These are phyloP conservation scores for Yamadazyma sp. DNA, from an alignment of 1,139 yeast species.

Conservation along the genomic window DNA sequence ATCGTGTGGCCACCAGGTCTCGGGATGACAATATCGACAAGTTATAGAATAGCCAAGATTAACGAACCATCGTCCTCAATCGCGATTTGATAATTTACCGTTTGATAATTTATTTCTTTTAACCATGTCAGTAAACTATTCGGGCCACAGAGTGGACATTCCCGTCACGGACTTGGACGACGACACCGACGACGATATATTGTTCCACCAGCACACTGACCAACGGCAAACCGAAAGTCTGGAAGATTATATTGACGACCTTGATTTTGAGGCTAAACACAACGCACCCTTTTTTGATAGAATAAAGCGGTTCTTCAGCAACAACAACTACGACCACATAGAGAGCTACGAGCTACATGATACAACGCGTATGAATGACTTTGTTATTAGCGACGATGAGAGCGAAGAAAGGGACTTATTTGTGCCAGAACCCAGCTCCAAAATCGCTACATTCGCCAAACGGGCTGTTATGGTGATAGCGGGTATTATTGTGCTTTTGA, in stretches of 20 bases:
- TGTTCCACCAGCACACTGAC: constrained; percentile 22
- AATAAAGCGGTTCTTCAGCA: constrained; percentile 4
- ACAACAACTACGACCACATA: constrained; percentile 7
- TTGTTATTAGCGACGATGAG: constrained; percentile 8
- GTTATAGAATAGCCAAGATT: constrained; percentile 1
- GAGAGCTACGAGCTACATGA: constrained; percentile 16
- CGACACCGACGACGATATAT: constrained; percentile 42
- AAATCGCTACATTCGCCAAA: background rate
- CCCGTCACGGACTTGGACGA: constrained; percentile 63
- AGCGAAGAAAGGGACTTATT: background rate
- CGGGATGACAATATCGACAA: constrained; percentile 7
- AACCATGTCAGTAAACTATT: constrained; percentile 16
- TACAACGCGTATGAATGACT: constrained; percentile 5
- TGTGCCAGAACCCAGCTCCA: background rate
- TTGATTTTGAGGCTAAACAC: constrained; percentile 8
- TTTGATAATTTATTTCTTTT: too few relatives aligned
- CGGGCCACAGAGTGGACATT: constrained; percentile 45
- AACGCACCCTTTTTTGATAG: constrained; percentile 2
- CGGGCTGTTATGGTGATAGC: constrained; percentile 2
- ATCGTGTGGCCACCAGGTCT: background rate
- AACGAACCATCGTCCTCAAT: too few relatives aligned
- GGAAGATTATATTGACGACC: constrained; percentile 14
- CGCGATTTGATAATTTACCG: too few relatives aligned
- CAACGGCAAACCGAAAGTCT: constrained; percentile 2
- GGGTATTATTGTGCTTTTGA: background rate